phyloP scores from a whole-genome alignment of 768 basidiomycete species.

The Phaffia tasmanica region DNA sequence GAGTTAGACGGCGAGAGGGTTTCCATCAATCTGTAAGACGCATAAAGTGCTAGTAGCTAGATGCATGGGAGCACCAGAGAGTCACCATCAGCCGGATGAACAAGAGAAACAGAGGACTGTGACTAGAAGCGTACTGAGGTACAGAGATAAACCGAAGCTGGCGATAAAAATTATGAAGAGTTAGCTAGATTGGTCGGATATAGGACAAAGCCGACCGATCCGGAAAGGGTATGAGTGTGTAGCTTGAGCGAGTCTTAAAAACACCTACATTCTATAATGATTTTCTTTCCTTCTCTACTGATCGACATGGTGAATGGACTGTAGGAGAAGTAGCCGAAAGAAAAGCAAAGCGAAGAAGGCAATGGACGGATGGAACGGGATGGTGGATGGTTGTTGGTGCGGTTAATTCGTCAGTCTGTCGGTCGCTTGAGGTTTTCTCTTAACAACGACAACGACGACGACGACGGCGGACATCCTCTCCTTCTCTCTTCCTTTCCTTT shows the following conservation, averaged over 20 bases:
- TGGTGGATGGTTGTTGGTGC: too few relatives aligned
- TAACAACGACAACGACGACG: too few relatives aligned
- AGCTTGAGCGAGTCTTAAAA: not conserved
- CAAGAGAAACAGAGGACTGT: not conserved
- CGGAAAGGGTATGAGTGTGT: not conserved
- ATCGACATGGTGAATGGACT: constrained; percentile 1
- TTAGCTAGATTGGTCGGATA: not conserved
- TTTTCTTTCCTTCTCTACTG: constrained; percentile 16
- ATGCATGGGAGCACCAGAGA: not conserved
- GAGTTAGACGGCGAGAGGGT: not conserved
- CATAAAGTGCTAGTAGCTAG: constrained; percentile 20
- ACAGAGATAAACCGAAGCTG: constrained; percentile 21
- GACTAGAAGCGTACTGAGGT: constrained; percentile 1
- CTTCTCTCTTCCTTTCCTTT: not conserved
- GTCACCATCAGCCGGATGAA: not conserved
- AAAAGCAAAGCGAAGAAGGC: too few relatives aligned
- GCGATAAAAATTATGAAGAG: not conserved
- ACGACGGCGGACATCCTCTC: too few relatives aligned
- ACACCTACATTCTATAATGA: constrained; percentile 20
- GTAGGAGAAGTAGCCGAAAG: not conserved
- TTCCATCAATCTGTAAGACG: constrained; percentile 14
- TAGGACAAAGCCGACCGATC: not conserved
- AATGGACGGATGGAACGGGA: too few relatives aligned
- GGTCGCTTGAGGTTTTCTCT: too few relatives aligned
- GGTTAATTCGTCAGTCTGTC: too few relatives aligned